These are phyloP conservation scores for Wickerhamiella azyma DNA, from an alignment of 805 yeast species.

Conservation along the genomic window DNA sequence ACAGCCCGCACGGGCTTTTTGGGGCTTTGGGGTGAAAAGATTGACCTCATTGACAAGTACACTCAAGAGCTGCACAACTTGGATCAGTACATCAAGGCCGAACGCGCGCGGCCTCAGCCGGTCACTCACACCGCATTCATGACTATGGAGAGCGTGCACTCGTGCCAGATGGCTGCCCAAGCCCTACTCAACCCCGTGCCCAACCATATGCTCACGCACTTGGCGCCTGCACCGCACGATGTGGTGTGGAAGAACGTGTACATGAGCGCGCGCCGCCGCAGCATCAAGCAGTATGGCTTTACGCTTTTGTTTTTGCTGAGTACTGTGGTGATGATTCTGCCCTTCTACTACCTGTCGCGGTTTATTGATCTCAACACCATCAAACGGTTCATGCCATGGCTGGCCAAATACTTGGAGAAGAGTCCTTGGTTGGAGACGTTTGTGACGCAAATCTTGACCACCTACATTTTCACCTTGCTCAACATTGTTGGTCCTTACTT, in stretches of 20 bases:
- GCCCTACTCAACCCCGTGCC: constrained; percentile 86
- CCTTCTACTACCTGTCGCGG: constrained; percentile 75
- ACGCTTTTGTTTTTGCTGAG: constrained; percentile 53
- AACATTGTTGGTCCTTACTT: constrained; percentile 75
- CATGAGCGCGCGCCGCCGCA: constrained; percentile 58
- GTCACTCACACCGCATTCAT: constrained; percentile 87
- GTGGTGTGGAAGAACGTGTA: constrained; percentile 87
- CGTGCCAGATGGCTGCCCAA: constrained; percentile 94
- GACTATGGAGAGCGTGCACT: constrained; percentile 88
- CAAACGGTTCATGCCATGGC: constrained; percentile 63
- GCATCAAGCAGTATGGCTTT: constrained; percentile 47
- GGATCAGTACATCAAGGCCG: constrained; percentile 54
- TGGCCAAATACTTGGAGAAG: constrained; percentile 52
- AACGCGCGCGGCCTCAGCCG: constrained; percentile 47
- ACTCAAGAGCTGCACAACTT: constrained; percentile 52
- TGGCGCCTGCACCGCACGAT: constrained; percentile 96
- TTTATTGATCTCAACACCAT: constrained; percentile 69
- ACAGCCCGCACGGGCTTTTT: constrained; percentile 42
- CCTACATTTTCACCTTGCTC: constrained; percentile 75
- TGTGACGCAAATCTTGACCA: constrained; percentile 82
- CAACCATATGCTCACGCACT: constrained; percentile 59
- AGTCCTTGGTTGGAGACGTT: constrained; percentile 62
- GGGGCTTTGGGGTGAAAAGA: constrained; percentile 51
- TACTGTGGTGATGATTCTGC: constrained; percentile 62
- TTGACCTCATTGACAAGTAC: constrained; percentile 72